Evolutionary conservation across 169 alveolate genomes (phyloP).

Genomic region (Plasmodium reichenowi): DNA sequence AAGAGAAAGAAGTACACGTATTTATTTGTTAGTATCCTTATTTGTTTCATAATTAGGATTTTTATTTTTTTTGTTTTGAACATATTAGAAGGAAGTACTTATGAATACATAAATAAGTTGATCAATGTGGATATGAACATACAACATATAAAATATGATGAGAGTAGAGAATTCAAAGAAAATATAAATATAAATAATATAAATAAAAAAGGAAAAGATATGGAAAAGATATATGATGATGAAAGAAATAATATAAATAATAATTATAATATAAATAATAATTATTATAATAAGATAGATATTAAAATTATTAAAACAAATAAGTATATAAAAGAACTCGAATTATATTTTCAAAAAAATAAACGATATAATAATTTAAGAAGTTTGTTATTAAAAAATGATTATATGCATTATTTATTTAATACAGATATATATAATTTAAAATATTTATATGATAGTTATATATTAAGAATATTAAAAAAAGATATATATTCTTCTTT

Average conservation of each 20-base stretch:
- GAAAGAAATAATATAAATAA: background rate
- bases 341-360: slow-evolving; percentile 28
- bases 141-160: background rate
- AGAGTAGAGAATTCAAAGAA: background rate
- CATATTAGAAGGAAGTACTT: slow-evolving; percentile 27
- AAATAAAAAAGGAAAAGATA: background rate
- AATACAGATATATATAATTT: slow-evolving; percentile 64
- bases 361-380: slow-evolving; percentile 24
- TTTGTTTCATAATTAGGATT: slow-evolving; percentile 27
- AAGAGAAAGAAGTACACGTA: background rate
- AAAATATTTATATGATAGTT: slow-evolving; percentile 61
- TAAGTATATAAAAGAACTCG: slow-evolving; percentile 1
- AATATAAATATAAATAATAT: background rate
- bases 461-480: slow-evolving; percentile 11
- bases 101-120: slow-evolving; percentile 36
- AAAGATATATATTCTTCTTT: slow-evolving; percentile 34
- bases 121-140: slow-evolving; percentile 4
- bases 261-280: no score
- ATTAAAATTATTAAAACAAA: background rate
- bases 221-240: background rate
- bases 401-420: slow-evolving; percentile 60
- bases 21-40: slow-evolving; percentile 10
- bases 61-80: slow-evolving; percentile 4
- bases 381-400: slow-evolving; percentile 33
- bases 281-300: background rate